These are phyloP conservation scores for Lactarius sanguifluus DNA, from an alignment of 768 basidiomycete genomes.

Conservation along the genomic window DNA sequence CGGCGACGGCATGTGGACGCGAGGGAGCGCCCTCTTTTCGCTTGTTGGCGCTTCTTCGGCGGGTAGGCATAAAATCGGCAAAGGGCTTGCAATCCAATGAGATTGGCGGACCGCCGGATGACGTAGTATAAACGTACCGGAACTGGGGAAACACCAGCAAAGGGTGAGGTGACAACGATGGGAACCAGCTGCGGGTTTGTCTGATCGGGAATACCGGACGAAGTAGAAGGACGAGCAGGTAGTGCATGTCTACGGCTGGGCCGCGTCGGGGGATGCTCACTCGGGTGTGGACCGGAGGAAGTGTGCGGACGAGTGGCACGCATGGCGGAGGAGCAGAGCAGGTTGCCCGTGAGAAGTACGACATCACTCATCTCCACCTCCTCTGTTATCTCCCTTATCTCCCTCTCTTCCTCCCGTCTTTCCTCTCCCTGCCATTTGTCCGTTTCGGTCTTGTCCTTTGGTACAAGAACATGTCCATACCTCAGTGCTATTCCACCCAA, in stretches of 20 bases:
- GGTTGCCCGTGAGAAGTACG: neutral
- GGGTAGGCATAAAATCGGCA: slow-evolving; percentile 25
- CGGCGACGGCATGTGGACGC: neutral
- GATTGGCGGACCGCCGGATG: neutral
- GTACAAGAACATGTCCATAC: neutral
- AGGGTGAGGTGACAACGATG: slow-evolving; percentile 15
- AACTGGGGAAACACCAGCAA: slow-evolving; percentile 14
- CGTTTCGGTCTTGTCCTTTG: neutral
- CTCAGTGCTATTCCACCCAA: slow-evolving; percentile 14
- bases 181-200: slow-evolving; percentile 5
- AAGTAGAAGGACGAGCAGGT: slow-evolving; percentile 20
- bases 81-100: slow-evolving; percentile 19
- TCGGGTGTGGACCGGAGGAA: neutral
- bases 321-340: slow-evolving; percentile 7
- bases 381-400: neutral
- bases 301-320: slow-evolving; percentile 24
- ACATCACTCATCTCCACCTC: neutral
- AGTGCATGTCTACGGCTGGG: neutral
- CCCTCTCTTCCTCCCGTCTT: neutral
- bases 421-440: neutral
- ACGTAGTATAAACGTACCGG: slow-evolving; percentile 16
- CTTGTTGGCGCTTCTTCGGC: slow-evolving; percentile 23
- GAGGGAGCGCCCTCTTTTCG: slow-evolving; percentile 20
- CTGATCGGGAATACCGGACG: slow-evolving; percentile 16
- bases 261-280: neutral